Evolutionary conservation across 495 filamentous ascomycete genomes (phyloP).

Genomic region (Copromyces sp.): DNA sequence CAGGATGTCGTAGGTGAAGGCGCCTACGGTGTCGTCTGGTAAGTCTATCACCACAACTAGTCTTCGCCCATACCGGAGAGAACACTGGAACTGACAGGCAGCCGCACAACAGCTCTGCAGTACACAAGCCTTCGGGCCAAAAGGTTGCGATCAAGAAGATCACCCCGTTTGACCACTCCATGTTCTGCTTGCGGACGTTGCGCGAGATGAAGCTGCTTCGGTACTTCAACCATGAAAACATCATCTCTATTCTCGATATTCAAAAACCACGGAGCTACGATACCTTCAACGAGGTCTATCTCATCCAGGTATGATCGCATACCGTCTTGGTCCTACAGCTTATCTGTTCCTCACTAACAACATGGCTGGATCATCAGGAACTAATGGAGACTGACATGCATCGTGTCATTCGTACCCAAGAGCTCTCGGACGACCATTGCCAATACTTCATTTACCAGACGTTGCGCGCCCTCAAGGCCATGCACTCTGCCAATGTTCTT

Average conservation of each 20-base stretch:
- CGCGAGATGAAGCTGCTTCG: conserved; percentile 99
- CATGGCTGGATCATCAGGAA: conserved; percentile 46
- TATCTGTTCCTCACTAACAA: not conserved
- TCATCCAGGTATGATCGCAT: conserved; percentile 69
- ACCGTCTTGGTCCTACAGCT: not conserved
- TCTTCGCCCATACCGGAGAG: not conserved
- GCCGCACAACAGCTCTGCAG: conserved; percentile 60
- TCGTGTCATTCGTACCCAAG: conserved; percentile 96
- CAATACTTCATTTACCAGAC: conserved; percentile 99
- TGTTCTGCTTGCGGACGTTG: conserved; percentile 95
- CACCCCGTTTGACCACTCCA: conserved; percentile 96
- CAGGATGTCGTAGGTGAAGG: conserved; percentile 99
- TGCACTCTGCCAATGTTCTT: conserved; percentile 98
- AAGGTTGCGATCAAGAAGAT: conserved; percentile 99
- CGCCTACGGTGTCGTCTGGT: conserved; percentile 99
- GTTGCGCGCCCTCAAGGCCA: conserved; percentile 92
- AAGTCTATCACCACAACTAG: conserved; percentile 24
- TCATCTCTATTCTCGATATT: conserved; percentile 98
- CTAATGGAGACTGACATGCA: conserved; percentile 99
- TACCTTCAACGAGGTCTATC: conserved; percentile 94
- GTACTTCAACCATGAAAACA: conserved; percentile 99
- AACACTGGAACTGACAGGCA: not conserved
- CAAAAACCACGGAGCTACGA: conserved; percentile 96
- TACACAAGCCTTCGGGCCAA: conserved; percentile 96
- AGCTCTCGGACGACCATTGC: conserved; percentile 96